Evolutionary conservation across 768 basidiomycete genomes (phyloP).

Genomic region (Pleurotus sapidus): DNA sequence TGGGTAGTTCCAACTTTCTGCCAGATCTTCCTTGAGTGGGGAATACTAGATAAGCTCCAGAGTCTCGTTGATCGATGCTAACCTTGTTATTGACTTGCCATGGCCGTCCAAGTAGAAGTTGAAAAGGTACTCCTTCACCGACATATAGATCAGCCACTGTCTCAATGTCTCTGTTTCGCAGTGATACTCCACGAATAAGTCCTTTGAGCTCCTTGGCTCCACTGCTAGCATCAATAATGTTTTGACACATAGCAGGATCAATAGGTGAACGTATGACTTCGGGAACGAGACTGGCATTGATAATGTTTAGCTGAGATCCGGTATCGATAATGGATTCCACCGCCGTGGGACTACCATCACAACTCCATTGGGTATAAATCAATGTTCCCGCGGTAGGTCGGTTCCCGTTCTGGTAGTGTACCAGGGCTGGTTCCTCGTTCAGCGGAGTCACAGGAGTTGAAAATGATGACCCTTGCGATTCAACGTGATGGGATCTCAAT

Average conservation of each 20-base stretch:
- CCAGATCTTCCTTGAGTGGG: no score
- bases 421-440: no score
- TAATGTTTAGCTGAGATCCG: neutral
- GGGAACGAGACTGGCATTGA: neutral
- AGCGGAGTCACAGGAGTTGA: no score
- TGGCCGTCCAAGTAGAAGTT: slow-evolving; percentile 1
- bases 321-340: neutral
- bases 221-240: slow-evolving; percentile 16
- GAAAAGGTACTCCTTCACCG: neutral
- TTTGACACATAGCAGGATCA: slow-evolving; percentile 8
- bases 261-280: neutral
- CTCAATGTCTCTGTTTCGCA: no score
- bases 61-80: neutral
- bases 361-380: neutral
- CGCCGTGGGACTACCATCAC: neutral
- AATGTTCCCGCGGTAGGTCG: no score
- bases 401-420: no score
- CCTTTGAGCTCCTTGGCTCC: no score
- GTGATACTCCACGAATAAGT: no score
- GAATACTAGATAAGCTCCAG: slow-evolving; percentile 3
- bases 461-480: no score
- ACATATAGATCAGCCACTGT: no score
- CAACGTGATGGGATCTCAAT: no score
- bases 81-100: neutral
- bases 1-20: no score